Base-by-base conservation (phyloP, 345 rosid genomes). In the Salix viminalis region DNA sequence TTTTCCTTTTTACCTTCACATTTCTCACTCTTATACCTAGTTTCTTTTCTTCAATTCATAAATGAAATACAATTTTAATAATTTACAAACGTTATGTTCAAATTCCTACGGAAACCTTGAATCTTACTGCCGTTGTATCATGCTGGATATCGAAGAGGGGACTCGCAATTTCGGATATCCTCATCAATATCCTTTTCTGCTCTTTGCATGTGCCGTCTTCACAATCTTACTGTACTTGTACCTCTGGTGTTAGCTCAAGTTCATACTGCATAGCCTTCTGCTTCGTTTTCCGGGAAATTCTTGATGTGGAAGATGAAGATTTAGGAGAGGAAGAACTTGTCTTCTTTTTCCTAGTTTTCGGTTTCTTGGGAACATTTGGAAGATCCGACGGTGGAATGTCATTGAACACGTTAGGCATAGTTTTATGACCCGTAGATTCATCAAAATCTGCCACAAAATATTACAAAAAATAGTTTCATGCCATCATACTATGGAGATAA, bases 281-380 rank as follows among this genome's bases (percentile, higher is more conserved):
- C 74, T 84, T 88, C 10, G 77, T 42, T 32, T 78, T 61, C 67
- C 84, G 69, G 7, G 86, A 84, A 54, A 86, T 75, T 83, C 73
- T 85, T 16, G 81, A 73, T 0, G 82, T 65, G 16, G 86, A 83
- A 36, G 75, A 62, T 23, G 89, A 84, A 8, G 86, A 79, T 77
- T 80, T 82, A 9, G 89, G 80, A 68, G 91, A 77, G n/a, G 87
- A 77, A 70, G 76, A 37, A 7, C 77, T 56, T 39, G 79, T 71
- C 82, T 84, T 88, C 87, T 87, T 91, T 78, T 83, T 88, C 76
- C 91, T 76, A 58, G 24, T 23, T 76, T 76, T 89, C 15, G 82
- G 77, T 71, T 87, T 88, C 86, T 88, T 91, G 4, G 91, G 83
- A 72, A 77, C 32, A 67, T 61, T 84, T 16, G 88, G 83, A 67